A percentile compares a stretch with the other conserved stretches of the same genome.
These are phyloP conservation scores for Diplodia corticola DNA, from an alignment of 2,329 filamentous ascomycete species.

Conservation along the genomic window DNA sequence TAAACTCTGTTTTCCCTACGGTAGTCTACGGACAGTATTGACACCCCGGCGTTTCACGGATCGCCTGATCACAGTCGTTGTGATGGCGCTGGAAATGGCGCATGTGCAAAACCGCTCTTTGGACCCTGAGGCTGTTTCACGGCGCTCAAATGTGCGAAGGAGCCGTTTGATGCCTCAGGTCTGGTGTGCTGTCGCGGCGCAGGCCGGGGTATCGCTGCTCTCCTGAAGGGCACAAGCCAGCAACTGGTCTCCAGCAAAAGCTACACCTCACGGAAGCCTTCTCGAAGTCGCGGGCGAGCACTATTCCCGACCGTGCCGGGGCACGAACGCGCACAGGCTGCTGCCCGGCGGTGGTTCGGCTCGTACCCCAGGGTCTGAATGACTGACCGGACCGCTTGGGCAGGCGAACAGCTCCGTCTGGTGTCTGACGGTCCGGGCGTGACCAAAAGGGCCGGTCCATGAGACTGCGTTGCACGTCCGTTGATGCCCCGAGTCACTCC, in stretches of 20 bases:
- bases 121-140: constrained; percentile 2
- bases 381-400: neutral
- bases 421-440: neutral
- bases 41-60: neutral
- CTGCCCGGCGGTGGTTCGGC: neutral
- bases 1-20: neutral
- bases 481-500: neutral
- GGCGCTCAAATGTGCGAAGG: neutral
- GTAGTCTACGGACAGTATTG: neutral
- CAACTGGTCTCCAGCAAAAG: neutral
- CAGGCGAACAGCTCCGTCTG: neutral
- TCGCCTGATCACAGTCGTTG: neutral
- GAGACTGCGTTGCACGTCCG: neutral
- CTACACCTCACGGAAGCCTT: neutral
- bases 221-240: constrained; percentile 19
- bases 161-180: neutral
- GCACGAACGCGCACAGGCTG: neutral
- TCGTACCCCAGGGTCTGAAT: neutral
- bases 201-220: neutral
- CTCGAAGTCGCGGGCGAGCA: neutral
- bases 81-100: neutral
- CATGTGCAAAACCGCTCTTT: neutral
- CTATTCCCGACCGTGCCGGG: neutral
- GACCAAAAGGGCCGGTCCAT: neutral
- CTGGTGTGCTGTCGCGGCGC: neutral